Conservation (phyloP, 805 yeast species). For the Yarrowia sp. region DNA sequence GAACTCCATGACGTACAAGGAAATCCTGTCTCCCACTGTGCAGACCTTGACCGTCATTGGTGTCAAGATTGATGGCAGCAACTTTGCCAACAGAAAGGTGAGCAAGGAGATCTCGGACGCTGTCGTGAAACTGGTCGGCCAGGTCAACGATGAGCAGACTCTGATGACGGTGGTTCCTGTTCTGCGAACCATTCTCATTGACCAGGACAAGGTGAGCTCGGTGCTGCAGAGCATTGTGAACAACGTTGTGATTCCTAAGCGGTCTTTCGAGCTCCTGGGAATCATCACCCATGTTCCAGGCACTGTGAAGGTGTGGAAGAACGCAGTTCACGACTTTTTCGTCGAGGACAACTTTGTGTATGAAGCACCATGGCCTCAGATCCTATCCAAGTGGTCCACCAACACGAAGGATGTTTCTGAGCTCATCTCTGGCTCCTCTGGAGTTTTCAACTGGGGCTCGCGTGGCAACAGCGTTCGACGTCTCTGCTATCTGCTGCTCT, state of each 20-base stretch:
- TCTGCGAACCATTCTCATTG: constrained; percentile 49
- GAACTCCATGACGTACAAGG: constrained; percentile 49
- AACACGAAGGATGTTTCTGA: constrained; percentile 55
- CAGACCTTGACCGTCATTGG: constrained; percentile 53
- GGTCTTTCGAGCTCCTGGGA: constrained; percentile 46
- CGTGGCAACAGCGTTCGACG: constrained; percentile 57
- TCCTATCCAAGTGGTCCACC: constrained; percentile 62
- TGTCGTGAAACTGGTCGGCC: constrained; percentile 41
- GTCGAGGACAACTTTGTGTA: constrained; percentile 59
- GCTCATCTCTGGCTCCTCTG: constrained; percentile 51
- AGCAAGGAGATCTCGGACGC: constrained; percentile 57
- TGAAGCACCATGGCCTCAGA: constrained; percentile 50
- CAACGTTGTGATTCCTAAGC: constrained; percentile 35
- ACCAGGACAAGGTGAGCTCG: constrained; percentile 57
- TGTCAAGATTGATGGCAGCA: constrained; percentile 54
- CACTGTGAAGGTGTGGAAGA: constrained; percentile 60
- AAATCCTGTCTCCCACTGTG: constrained; percentile 53
- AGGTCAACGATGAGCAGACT: constrained; percentile 35
- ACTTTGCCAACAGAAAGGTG: constrained; percentile 58
- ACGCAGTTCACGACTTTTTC: constrained; percentile 59
- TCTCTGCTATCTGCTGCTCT: constrained; percentile 59
- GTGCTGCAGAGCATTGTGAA: constrained; percentile 53
- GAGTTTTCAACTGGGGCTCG: constrained; percentile 63
- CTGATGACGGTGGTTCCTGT: constrained; percentile 45
- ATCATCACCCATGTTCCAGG: constrained; percentile 38